Evolutionary conservation across 106 monocot species (phyloP).

Genomic region (Platanthera zijinensis): DNA sequence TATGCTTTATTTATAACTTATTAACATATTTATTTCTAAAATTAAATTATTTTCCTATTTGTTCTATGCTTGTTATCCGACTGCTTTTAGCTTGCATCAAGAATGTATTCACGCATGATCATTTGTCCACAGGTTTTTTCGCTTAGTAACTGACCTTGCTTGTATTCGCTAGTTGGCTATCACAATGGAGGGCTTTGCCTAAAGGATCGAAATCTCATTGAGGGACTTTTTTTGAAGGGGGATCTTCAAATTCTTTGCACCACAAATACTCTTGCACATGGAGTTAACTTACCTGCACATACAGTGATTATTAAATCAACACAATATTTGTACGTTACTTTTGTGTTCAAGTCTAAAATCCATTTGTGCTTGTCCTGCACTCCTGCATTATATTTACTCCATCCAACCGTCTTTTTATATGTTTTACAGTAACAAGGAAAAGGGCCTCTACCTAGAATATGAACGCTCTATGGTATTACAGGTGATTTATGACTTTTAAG

Average conservation of each 20-base stretch:
- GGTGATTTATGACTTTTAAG: constrained; percentile 29
- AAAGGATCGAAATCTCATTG: constrained; percentile 78
- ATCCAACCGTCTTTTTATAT: not conserved
- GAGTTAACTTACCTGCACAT: constrained; percentile 96
- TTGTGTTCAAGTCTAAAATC: not conserved
- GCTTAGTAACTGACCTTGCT: not conserved
- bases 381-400: not conserved
- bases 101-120: not conserved
- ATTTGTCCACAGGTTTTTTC: not conserved
- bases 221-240: constrained; percentile 94
- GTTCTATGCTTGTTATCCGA: not conserved
- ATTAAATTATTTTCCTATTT: not conserved
- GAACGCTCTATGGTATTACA: constrained; percentile 93
- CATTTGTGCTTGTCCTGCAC: not conserved
- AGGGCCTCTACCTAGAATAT: constrained; percentile 86
- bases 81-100: not conserved
- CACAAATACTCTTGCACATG: constrained; percentile 97
- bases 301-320: constrained; percentile 96
- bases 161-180: constrained; percentile 69
- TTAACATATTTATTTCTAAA: not conserved
- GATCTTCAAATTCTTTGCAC: constrained; percentile 87
- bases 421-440: constrained; percentile 78
- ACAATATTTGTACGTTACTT: constrained; percentile 80
- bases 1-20: not conserved
- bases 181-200: constrained; percentile 93